Conservation (phyloP, 805 yeast species). For the Nakazawaea anatomiae region DNA sequence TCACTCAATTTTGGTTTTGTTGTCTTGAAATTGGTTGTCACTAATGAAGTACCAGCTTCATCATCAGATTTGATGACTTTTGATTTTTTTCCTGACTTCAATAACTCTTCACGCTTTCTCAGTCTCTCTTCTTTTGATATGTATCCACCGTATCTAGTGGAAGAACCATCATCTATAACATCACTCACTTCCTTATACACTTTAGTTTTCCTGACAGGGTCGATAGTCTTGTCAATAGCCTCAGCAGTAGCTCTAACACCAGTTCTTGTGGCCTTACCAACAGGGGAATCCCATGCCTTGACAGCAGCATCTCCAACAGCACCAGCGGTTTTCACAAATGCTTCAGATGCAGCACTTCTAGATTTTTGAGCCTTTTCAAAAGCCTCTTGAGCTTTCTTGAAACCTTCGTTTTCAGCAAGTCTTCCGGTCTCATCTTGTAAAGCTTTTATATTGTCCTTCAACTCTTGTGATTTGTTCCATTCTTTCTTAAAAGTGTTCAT, state of each 20-base stretch:
- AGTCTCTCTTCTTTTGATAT: conserved; percentile 79
- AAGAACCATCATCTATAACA: conserved; percentile 87
- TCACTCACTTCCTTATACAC: conserved; percentile 84
- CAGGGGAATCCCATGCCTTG: conserved; percentile 94
- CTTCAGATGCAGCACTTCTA: conserved; percentile 55
- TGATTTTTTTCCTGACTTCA: conserved; percentile 53
- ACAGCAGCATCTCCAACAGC: conserved; percentile 85
- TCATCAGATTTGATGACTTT: conserved; percentile 72
- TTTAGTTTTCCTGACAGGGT: conserved; percentile 89
- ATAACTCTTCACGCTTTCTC: conserved; percentile 57
- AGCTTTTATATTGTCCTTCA: conserved; percentile 90
- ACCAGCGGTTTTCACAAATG: conserved; percentile 85
- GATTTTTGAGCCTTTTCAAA: conserved; percentile 77
- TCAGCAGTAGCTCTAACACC: conserved; percentile 82
- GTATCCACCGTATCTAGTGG: conserved; percentile 87
- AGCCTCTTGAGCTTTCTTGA: conserved; percentile 89
- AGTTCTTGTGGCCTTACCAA: conserved; percentile 81
- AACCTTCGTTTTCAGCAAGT: conserved; percentile 90
- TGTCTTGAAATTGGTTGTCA: conserved; percentile 75
- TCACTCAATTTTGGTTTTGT: conserved; percentile 64
- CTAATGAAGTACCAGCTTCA: conserved; percentile 76
- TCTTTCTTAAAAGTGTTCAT: conserved; percentile 87
- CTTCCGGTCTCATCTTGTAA: conserved; percentile 94
- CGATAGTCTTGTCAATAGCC: conserved; percentile 77
- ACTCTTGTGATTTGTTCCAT: conserved; percentile 84